Evolutionary conservation across 176 grass and related monocot genomes (phyloP).

Genomic region (Carex pumila): DNA sequence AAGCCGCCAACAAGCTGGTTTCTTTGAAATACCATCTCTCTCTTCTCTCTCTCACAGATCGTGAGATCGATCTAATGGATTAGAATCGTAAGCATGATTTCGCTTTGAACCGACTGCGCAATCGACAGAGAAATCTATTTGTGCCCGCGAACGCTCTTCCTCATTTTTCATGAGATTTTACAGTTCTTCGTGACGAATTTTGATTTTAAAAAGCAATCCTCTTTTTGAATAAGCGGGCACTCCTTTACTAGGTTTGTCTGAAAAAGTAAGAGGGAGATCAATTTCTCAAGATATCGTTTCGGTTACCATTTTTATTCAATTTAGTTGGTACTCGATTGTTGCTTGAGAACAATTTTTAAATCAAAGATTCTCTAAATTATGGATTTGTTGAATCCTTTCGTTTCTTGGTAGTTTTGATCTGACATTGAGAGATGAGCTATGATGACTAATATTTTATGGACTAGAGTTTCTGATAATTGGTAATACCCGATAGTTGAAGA

Average conservation of each 20-base stretch:
- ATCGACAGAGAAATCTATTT: neutral
- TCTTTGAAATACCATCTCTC: too few species aligned
- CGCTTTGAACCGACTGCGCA: neutral
- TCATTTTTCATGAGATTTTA: neutral
- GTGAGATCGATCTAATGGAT: too few species aligned
- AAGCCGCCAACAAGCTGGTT: neutral
- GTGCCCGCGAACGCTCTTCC: neutral
- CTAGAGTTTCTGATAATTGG: conserved; percentile 12
- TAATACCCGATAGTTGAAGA: neutral
- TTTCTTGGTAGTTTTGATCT: neutral
- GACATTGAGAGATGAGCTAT: neutral
- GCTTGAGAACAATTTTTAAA: conserved; percentile 34
- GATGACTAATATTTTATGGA: conserved; percentile 7
- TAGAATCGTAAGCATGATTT: too few species aligned
- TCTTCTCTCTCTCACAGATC: too few species aligned
- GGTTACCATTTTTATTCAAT: conserved; percentile 28
- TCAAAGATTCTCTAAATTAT: too few species aligned
- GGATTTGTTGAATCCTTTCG: neutral
- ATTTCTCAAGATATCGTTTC: conserved; percentile 85
- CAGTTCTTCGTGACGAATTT: neutral
- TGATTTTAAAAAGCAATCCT: neutral
- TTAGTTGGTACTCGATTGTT: conserved; percentile 61
- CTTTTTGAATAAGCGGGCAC: conserved; percentile 18
- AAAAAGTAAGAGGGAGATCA: conserved; percentile 39
- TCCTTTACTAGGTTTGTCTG: conserved; percentile 12